Conservation (phyloP, 2,329 filamentous ascomycete species). For the Periconia macrospinosa region DNA sequence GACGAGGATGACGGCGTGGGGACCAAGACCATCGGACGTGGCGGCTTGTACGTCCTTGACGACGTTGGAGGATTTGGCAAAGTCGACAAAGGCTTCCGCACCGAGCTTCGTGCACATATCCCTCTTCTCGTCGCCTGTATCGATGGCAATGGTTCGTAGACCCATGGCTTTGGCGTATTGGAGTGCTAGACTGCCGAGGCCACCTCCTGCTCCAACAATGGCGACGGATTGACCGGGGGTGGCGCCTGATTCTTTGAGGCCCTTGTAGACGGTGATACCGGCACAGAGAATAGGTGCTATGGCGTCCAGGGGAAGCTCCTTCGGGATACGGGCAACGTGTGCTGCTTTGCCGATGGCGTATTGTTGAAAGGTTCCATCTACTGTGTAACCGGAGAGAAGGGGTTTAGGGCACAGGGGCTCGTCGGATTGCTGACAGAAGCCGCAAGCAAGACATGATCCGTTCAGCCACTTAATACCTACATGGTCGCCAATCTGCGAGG, state of each 20-base stretch:
- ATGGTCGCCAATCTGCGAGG: conserved; percentile 68
- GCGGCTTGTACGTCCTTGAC: conserved; percentile 82
- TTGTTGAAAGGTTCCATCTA: conserved; percentile 92
- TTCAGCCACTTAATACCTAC: conserved; percentile 93
- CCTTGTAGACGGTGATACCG: conserved; percentile 88
- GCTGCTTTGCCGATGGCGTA: conserved; percentile 86
- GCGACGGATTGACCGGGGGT: conserved; percentile 77
- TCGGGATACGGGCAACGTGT: conserved; percentile 80
- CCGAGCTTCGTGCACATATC: conserved; percentile 71
- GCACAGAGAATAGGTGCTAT: conserved; percentile 82
- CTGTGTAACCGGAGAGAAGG: conserved; percentile 83
- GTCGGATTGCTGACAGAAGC: conserved; percentile 78
- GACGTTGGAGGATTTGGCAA: conserved; percentile 72
- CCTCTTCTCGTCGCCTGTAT: conserved; percentile 79
- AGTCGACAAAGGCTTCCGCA: conserved; percentile 76
- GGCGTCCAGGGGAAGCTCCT: conserved; percentile 73
- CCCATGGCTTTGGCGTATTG: conserved; percentile 95
- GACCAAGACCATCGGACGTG: conserved; percentile 78
- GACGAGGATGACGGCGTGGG: conserved; percentile 83
- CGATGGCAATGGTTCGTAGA: conserved; percentile 76
- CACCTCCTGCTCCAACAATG: conserved; percentile 84
- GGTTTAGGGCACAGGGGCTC: conserved; percentile 81
- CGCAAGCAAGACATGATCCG: conserved; percentile 79
- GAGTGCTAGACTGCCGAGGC: conserved; percentile 75
- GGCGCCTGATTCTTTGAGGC: conserved; percentile 79